These are phyloP conservation scores for Apiospora hydei DNA, from an alignment of 2,329 filamentous ascomycete species.

Conservation along the genomic window DNA sequence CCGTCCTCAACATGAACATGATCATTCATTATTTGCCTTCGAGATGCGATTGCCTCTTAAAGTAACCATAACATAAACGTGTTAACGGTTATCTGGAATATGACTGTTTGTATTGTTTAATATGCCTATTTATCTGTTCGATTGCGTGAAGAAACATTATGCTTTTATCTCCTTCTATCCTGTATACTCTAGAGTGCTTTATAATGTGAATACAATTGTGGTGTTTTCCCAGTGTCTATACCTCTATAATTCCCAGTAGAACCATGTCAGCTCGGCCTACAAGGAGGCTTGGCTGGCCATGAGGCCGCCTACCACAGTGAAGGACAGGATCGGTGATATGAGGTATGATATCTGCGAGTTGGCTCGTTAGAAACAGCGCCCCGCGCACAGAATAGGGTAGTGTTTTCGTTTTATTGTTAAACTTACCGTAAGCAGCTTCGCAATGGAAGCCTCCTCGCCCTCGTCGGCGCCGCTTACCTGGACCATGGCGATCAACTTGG, in stretches of 20 bases:
- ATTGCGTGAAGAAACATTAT: too few relatives aligned
- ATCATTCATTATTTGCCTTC: neutral
- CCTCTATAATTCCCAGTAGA: neutral
- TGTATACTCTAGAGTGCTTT: neutral
- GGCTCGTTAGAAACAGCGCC: conserved; percentile 25
- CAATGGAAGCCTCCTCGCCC: conserved; percentile 51
- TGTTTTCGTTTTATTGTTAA: too few relatives aligned
- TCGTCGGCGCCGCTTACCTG: conserved; percentile 50
- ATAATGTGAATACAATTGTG: neutral
- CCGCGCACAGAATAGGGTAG: neutral
- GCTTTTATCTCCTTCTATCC: neutral
- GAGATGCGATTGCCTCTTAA: neutral
- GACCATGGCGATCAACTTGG: conserved; percentile 55
- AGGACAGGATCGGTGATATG: conserved; percentile 46
- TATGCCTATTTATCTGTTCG: neutral
- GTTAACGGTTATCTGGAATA: neutral
- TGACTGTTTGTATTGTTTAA: neutral
- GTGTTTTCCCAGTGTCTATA: neutral
- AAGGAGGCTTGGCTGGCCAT: conserved; percentile 41
- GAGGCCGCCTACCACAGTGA: conserved; percentile 46
- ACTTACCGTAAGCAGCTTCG: conserved; percentile 52
- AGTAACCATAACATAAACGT: neutral
- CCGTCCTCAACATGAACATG: neutral
- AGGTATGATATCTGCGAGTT: conserved; percentile 45
- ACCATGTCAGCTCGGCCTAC: neutral